Evolutionary conservation across 2,329 filamentous ascomycete species (phyloP).

Genomic region (Pseudopithomyces maydicus): DNA sequence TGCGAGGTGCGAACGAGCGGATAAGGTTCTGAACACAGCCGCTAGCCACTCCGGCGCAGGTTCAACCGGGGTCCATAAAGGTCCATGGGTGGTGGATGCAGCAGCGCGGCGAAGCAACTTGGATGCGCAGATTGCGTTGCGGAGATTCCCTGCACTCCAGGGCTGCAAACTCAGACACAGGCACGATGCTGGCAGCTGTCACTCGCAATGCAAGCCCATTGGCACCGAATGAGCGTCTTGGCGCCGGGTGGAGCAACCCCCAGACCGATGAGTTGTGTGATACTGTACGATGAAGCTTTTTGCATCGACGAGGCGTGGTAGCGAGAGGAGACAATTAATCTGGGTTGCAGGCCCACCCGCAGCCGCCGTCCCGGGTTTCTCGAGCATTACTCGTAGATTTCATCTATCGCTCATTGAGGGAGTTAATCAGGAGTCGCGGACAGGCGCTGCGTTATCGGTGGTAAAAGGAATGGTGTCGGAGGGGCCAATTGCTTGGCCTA

Average conservation of each 20-base stretch:
- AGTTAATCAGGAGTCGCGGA: slow-evolving; percentile 9
- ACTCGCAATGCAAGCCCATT: slow-evolving; percentile 7
- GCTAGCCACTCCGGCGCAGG: slow-evolving; percentile 8
- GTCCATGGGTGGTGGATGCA: neutral
- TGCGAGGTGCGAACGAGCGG: slow-evolving; percentile 4
- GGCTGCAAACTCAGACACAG: neutral
- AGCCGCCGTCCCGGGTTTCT: slow-evolving; percentile 12
- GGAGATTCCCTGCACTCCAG: neutral
- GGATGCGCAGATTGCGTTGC: neutral
- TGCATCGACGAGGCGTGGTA: slow-evolving; percentile 9
- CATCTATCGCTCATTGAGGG: slow-evolving; percentile 10
- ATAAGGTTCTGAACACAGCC: slow-evolving; percentile 22
- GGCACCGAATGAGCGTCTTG: neutral
- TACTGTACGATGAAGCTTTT: slow-evolving; percentile 19
- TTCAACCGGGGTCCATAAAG: slow-evolving; percentile 3
- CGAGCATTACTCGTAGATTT: slow-evolving; percentile 3
- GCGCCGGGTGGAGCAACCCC: neutral
- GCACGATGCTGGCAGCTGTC: slow-evolving; percentile 3
- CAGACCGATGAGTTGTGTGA: slow-evolving; percentile 1
- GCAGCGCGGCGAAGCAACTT: slow-evolving; percentile 7
- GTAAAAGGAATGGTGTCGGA: slow-evolving; percentile 20
- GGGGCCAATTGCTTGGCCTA: slow-evolving; percentile 39
- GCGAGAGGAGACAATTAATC: slow-evolving; percentile 11
- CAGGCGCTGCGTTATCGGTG: neutral
- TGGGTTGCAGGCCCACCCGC: slow-evolving; percentile 3